phyloP scores from a whole-genome alignment of 768 basidiomycete genomes.

The Hebeloma cylindrosporum region DNA sequence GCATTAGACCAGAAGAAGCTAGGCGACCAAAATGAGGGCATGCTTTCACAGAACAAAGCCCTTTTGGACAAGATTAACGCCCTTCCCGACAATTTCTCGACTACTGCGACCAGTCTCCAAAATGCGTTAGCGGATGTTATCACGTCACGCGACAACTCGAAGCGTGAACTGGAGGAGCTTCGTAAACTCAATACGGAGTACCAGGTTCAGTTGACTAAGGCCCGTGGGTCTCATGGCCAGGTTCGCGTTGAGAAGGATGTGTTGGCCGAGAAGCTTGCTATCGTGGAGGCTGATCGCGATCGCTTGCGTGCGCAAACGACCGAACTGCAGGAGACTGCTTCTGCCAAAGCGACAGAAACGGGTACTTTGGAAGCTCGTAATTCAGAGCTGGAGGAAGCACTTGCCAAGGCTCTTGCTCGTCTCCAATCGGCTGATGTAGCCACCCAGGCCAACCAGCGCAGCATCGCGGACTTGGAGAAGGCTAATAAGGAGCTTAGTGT shows the following conservation, averaged over 20 bases:
- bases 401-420: slow-evolving; percentile 70
- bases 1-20: slow-evolving; percentile 50
- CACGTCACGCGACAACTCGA: slow-evolving; percentile 52
- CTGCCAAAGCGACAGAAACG: slow-evolving; percentile 46
- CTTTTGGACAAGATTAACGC: slow-evolving; percentile 52
- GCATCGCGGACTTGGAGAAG: slow-evolving; percentile 63
- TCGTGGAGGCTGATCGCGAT: slow-evolving; percentile 67
- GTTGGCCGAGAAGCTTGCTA: slow-evolving; percentile 58
- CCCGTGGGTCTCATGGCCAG: slow-evolving; percentile 75
- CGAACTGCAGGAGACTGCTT: slow-evolving; percentile 45
- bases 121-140: slow-evolving; percentile 62
- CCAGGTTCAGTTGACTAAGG: slow-evolving; percentile 73
- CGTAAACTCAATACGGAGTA: slow-evolving; percentile 66
- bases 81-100: slow-evolving; percentile 59
- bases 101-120: slow-evolving; percentile 56
- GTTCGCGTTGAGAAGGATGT: slow-evolving; percentile 82
- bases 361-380: slow-evolving; percentile 50
- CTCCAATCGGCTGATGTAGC: slow-evolving; percentile 73
- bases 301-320: slow-evolving; percentile 54
- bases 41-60: slow-evolving; percentile 51
- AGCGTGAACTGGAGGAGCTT: slow-evolving; percentile 70
- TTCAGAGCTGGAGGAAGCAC: slow-evolving; percentile 66
- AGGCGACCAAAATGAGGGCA: slow-evolving; percentile 46
- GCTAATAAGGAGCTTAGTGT: slow-evolving; percentile 49
- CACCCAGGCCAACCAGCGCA: slow-evolving; percentile 57